Conservation (phyloP, 345 rosid genomes). For the Theobroma cacao region DNA sequence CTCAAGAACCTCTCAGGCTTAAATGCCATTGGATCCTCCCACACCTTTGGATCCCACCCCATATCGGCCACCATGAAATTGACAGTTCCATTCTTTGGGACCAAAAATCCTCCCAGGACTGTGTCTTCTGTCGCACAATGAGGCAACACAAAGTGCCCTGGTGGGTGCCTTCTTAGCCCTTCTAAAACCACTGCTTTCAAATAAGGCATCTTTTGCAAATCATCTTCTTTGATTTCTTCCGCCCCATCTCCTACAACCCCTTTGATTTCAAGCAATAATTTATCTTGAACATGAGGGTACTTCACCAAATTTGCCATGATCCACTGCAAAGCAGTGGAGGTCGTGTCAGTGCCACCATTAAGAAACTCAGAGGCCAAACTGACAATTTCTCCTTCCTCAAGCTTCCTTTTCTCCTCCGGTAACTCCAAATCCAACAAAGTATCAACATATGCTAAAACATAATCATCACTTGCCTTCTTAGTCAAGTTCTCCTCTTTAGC, state of each 20-base stretch:
- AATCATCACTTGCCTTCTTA: slow-evolving; percentile 20
- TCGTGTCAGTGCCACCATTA: slow-evolving; percentile 31
- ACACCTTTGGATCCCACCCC: slow-evolving; percentile 34
- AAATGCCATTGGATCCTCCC: slow-evolving; percentile 43
- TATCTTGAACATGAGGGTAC: slow-evolving; percentile 23
- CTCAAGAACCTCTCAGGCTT: slow-evolving; percentile 36
- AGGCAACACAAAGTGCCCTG: slow-evolving; percentile 26
- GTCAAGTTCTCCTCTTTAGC: slow-evolving; percentile 21
- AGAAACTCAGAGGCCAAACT: slow-evolving; percentile 15
- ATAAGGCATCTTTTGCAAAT: slow-evolving; percentile 30
- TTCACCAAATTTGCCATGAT: slow-evolving; percentile 40
- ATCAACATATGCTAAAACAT: slow-evolving; percentile 27
- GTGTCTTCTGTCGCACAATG: slow-evolving; percentile 11
- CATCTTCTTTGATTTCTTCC: slow-evolving; percentile 30
- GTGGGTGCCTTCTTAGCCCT: slow-evolving; percentile 33
- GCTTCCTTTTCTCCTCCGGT: slow-evolving; percentile 27
- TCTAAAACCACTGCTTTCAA: slow-evolving; percentile 35
- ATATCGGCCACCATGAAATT: slow-evolving; percentile 23
- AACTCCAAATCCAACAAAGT: slow-evolving; percentile 25
- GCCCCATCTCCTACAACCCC: slow-evolving; percentile 12
- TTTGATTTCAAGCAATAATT: slow-evolving; percentile 23
- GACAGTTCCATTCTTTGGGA: background rate
- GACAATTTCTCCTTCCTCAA: slow-evolving; percentile 22
- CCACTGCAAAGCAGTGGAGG: slow-evolving; percentile 38
- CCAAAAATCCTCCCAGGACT: background rate